A percentile compares a stretch with the other conserved stretches of the same genome.
These are phyloP conservation scores for Aspergillus viridinutans DNA, from an alignment of 2,329 filamentous ascomycete genomes.

Conservation along the genomic window DNA sequence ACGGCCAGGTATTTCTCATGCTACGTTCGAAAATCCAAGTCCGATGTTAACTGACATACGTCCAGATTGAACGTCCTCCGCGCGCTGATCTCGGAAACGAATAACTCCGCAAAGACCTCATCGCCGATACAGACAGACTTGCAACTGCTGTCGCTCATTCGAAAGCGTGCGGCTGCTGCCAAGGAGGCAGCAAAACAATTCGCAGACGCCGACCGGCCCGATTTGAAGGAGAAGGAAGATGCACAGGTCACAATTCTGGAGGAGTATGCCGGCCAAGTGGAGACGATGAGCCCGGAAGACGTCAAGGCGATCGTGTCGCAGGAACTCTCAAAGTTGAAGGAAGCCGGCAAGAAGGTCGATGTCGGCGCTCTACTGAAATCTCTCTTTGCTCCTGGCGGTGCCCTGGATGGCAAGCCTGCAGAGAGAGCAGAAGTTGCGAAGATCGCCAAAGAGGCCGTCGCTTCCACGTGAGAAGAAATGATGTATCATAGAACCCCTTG, in stretches of 20 bases:
- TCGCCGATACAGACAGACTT: conserved; percentile 45
- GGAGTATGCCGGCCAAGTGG: conserved; percentile 41
- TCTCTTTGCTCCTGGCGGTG: conserved; percentile 39
- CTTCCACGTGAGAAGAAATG: conserved; percentile 13
- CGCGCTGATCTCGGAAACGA: conserved; percentile 47
- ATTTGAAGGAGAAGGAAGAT: conserved; percentile 45
- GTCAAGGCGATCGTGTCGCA: conserved; percentile 34
- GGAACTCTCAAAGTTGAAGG: conserved; percentile 33
- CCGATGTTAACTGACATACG: not conserved
- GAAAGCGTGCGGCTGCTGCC: conserved; percentile 38
- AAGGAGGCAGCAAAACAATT: conserved; percentile 42
- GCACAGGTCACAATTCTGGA: conserved; percentile 42
- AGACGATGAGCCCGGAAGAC: conserved; percentile 40
- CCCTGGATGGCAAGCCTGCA: conserved; percentile 42
- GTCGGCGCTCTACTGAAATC: conserved; percentile 40
- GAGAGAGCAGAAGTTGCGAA: conserved; percentile 40
- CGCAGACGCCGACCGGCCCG: conserved; percentile 35
- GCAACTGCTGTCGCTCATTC: conserved; percentile 44
- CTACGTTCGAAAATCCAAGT: not conserved
- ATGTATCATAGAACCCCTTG: conserved; percentile 18
- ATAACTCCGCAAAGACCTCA: conserved; percentile 45
- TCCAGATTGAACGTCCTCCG: conserved; percentile 46
- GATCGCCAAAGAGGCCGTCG: conserved; percentile 35
- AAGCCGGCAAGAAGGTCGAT: conserved; percentile 32
- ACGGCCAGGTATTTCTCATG: conserved; percentile 34